A percentile compares a stretch with the other conserved stretches of the same genome.
Conservation (phyloP, 768 basidiomycete species). For the Tubosaeta brunneosetosa region DNA sequence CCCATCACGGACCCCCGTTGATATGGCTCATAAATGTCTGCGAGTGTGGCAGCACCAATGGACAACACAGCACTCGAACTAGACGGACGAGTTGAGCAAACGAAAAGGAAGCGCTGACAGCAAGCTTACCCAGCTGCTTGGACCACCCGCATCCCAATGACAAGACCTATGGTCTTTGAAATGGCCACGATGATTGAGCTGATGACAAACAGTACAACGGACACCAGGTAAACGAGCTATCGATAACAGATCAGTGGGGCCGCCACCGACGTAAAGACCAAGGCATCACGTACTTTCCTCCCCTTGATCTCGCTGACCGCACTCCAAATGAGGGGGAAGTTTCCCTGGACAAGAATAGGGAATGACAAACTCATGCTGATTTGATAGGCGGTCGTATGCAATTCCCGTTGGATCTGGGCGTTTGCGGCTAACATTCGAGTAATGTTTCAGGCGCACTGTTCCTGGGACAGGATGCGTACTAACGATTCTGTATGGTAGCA, state of each 20-base stretch:
- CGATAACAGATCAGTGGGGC: background rate
- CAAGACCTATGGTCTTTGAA: constrained; percentile 48
- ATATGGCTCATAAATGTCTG: constrained; percentile 72
- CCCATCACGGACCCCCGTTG: constrained; percentile 80
- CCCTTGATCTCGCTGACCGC: constrained; percentile 54
- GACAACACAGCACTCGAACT: constrained; percentile 67
- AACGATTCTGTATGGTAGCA: constrained; percentile 30
- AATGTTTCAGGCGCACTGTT: background rate
- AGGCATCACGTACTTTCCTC: constrained; percentile 46
- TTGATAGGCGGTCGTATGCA: constrained; percentile 55
- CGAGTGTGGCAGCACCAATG: constrained; percentile 67
- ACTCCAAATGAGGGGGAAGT: constrained; percentile 35
- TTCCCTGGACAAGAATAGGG: constrained; percentile 70
- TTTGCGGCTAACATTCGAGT: constrained; percentile 51
- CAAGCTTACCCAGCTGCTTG: constrained; percentile 57
- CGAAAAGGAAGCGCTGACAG: background rate
- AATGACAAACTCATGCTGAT: constrained; percentile 68
- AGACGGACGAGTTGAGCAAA: background rate
- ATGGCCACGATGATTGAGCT: constrained; percentile 57
- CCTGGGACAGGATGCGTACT: background rate
- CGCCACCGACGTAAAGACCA: background rate
- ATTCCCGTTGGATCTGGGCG: constrained; percentile 53
- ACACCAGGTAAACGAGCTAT: constrained; percentile 53
- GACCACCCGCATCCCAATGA: constrained; percentile 65
- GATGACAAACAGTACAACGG: constrained; percentile 47